These are phyloP conservation scores for Diaporthe vexans DNA, from an alignment of 2,329 filamentous ascomycete genomes.

Conservation along the genomic window DNA sequence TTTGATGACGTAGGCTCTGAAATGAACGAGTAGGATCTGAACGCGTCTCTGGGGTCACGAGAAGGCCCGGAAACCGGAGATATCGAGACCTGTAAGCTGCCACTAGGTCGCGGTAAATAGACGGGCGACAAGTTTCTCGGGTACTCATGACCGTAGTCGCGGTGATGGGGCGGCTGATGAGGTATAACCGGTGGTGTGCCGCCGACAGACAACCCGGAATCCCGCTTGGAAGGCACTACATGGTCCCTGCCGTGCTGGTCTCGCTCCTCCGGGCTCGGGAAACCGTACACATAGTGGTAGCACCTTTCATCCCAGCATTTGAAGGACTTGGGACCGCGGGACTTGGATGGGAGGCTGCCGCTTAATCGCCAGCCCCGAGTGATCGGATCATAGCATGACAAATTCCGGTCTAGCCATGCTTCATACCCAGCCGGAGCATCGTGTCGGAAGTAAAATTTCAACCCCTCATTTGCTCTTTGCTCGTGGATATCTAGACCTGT, in stretches of 20 bases:
- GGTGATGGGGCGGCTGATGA: constrained; percentile 50
- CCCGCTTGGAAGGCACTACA: constrained; percentile 56
- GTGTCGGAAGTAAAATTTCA: constrained; percentile 54
- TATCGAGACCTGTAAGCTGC: constrained; percentile 52
- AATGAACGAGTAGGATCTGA: constrained; percentile 57
- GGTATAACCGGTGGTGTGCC: constrained; percentile 54
- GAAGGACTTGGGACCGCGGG: constrained; percentile 58
- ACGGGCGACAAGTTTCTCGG: constrained; percentile 55
- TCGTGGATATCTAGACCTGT: constrained; percentile 60
- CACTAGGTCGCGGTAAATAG: constrained; percentile 55
- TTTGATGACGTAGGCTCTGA: constrained; percentile 52
- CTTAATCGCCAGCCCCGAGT: constrained; percentile 57
- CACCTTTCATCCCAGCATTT: constrained; percentile 70
- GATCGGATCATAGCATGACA: constrained; percentile 63
- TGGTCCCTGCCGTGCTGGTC: constrained; percentile 66
- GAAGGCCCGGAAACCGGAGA: constrained; percentile 51
- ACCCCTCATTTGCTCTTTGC: constrained; percentile 54
- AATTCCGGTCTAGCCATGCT: constrained; percentile 67
- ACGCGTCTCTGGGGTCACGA: constrained; percentile 58
- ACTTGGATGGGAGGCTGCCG: constrained; percentile 53
- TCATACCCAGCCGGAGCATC: constrained; percentile 63
- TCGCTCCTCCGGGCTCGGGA: constrained; percentile 63
- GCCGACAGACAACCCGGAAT: constrained; percentile 60
- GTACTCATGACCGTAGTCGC: constrained; percentile 51
- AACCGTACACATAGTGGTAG: constrained; percentile 71